Evolutionary conservation across 345 rosid species (phyloP), one percentile per base, ranked within the genome.

Genomic region (Bruguiera gymnorhiza): DNA sequence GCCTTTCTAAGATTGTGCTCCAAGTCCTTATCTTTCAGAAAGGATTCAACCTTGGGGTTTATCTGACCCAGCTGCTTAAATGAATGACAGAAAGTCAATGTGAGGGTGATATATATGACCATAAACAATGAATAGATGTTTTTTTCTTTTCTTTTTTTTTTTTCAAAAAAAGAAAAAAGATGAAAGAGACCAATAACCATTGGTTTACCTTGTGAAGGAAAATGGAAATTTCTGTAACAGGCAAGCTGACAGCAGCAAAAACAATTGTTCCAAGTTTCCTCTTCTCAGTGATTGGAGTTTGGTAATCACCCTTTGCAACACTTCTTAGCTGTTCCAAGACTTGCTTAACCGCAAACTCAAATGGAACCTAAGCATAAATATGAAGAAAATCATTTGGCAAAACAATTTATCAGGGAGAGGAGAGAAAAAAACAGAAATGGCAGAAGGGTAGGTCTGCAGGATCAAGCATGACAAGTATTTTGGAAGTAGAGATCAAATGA

Each of bases 211-310:
- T 67, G n/a, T 80, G 80, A 37, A 95, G 89, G 72, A 88, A 80
- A 63, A 67, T 72, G 56, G 58, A 81, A 67, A 92, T 76, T 67
- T 87, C 88, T 54, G 73, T 54, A 56, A 70, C 81, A 34, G 91
- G 96, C 51, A 95, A 77, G 81, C 79, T 80, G 74, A 88, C 86
- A 74, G 97, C 97, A 54, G 96, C 99, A 39, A 85, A 95, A 71
- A 82, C 87, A 73, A 88, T 87, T 53, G 83, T 70, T 54, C 96
- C 96, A 6, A 82, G 74, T 74, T 83, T 88, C 83, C 86, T 81
- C 83, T 76, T 92, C 83, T 78, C 96, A 24, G 82, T 68, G 72
- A 84, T 80, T 43, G 92, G 97, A 37, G 86, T 68, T 53, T 18
- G 72, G 82, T 87, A 89, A 62, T 89, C 96, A 68, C 93, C 96